These are phyloP conservation scores for Penicillium expansum DNA, from an alignment of 2,329 filamentous ascomycete genomes.

Conservation along the genomic window DNA sequence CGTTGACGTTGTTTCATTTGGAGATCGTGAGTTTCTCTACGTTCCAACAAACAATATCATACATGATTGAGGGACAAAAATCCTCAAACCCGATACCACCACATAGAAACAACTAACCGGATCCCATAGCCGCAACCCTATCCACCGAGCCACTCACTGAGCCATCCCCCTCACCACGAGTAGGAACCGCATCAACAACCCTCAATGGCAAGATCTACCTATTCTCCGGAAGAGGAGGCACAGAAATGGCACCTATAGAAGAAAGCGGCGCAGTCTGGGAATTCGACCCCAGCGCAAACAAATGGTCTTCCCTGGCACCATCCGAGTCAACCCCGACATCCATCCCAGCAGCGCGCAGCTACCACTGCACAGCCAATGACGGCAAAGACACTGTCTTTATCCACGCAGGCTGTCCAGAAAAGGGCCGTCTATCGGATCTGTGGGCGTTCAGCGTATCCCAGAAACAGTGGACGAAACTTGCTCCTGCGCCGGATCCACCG, in stretches of 20 bases:
- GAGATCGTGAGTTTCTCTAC: slow-evolving; percentile 10
- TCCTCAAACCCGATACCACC: background rate
- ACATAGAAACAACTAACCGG: background rate
- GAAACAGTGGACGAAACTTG: slow-evolving; percentile 65
- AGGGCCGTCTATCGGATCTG: slow-evolving; percentile 64
- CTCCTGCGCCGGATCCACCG: slow-evolving; percentile 63
- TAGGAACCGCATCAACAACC: slow-evolving; percentile 69
- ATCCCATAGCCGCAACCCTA: background rate
- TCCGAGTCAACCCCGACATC: slow-evolving; percentile 41
- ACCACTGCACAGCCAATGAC: slow-evolving; percentile 62
- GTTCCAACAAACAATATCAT: background rate
- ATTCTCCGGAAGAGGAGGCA: slow-evolving; percentile 74
- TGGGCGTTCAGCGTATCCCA: slow-evolving; percentile 73
- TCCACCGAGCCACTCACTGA: background rate
- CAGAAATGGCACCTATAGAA: slow-evolving; percentile 67
- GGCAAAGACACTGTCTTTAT: slow-evolving; percentile 69
- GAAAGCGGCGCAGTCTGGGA: slow-evolving; percentile 74
- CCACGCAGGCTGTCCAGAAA: slow-evolving; percentile 70
- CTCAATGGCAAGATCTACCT: slow-evolving; percentile 71
- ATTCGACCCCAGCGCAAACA: slow-evolving; percentile 63
- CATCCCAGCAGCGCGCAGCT: slow-evolving; percentile 65
- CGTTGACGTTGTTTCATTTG: slow-evolving; percentile 63
- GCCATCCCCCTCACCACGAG: slow-evolving; percentile 60
- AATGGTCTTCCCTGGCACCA: slow-evolving; percentile 66
- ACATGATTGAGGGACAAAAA: background rate